phyloP scores from a whole-genome alignment of 2,329 filamentous ascomycete species.

The Ophiostoma angusticollis region DNA sequence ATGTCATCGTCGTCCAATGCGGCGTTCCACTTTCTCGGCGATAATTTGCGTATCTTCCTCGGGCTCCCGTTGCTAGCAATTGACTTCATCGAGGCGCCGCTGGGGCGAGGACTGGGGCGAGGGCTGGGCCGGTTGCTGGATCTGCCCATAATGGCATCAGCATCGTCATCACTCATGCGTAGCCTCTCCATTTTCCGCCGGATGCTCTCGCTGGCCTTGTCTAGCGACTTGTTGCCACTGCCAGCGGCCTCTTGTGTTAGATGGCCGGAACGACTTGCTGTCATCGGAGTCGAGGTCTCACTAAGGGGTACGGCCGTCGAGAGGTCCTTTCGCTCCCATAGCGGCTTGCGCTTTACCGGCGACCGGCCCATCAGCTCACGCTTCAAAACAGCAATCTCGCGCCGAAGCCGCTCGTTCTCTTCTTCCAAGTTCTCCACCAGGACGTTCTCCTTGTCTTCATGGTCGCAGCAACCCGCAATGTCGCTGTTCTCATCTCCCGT shows the following conservation, averaged over 20 bases:
- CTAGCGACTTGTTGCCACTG: neutral
- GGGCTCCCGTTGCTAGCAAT: constrained; percentile 28
- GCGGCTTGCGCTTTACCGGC: constrained; percentile 45
- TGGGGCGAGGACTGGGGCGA: constrained; percentile 7
- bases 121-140: constrained; percentile 6
- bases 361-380: constrained; percentile 52
- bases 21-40: constrained; percentile 34
- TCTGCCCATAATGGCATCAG: constrained; percentile 7
- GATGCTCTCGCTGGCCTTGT: constrained; percentile 21
- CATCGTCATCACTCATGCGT: constrained; percentile 29
- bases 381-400: constrained; percentile 51
- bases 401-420: constrained; percentile 57
- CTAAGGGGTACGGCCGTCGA: constrained; percentile 9
- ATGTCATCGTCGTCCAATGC: constrained; percentile 27
- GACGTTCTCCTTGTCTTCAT: constrained; percentile 48
- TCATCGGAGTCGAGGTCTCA: constrained; percentile 4
- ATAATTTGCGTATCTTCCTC: constrained; percentile 41
- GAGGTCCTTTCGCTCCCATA: constrained; percentile 41
- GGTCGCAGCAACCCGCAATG: constrained; percentile 18
- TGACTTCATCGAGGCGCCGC: constrained; percentile 9
- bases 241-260: neutral
- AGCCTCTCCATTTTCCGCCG: constrained; percentile 37
- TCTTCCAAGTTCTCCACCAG: constrained; percentile 51
- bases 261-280: constrained; percentile 10
- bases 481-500: constrained; percentile 11